Evolutionary conservation across 108 stramenopile species (phyloP).

Genomic region (Fragilariopsis cylindrus): DNA sequence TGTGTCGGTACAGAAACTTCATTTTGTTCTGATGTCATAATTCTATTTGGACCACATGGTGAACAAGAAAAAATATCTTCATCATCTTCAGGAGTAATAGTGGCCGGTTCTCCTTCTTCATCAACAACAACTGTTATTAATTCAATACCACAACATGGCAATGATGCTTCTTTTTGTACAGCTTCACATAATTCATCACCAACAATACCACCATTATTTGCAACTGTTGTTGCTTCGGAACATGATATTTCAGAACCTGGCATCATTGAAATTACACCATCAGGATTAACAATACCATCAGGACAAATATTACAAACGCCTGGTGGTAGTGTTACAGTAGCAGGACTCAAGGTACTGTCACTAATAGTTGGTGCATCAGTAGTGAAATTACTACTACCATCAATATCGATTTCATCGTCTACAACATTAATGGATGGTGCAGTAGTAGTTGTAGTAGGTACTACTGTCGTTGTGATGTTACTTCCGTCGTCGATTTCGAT

Average conservation of each 20-base stretch:
- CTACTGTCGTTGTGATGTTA: too few relatives aligned
- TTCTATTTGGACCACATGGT: background rate
- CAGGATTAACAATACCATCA: conserved; percentile 1
- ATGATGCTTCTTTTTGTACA: background rate
- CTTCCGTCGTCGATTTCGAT: too few relatives aligned
- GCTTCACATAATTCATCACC: background rate
- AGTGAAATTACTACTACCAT: background rate
- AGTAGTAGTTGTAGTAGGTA: too few relatives aligned
- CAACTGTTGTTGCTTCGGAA: background rate
- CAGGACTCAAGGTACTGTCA: background rate
- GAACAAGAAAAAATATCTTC: background rate
- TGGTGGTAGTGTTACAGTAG: background rate
- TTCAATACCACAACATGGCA: conserved; percentile 7
- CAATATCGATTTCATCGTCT: background rate
- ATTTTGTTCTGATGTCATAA: background rate
- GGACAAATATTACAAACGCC: conserved; percentile 17
- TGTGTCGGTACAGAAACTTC: conserved; percentile 8
- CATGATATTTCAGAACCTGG: conserved; percentile 7
- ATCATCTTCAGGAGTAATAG: background rate
- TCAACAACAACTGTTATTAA: background rate
- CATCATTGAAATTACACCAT: conserved; percentile 1
- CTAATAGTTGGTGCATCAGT: background rate
- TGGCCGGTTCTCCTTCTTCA: background rate
- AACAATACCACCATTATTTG: background rate
- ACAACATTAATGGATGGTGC: too few relatives aligned